Evolutionary conservation across 768 basidiomycete genomes (phyloP), one percentile per base, ranked within the genome.

Genomic region (Collybia sordida): DNA sequence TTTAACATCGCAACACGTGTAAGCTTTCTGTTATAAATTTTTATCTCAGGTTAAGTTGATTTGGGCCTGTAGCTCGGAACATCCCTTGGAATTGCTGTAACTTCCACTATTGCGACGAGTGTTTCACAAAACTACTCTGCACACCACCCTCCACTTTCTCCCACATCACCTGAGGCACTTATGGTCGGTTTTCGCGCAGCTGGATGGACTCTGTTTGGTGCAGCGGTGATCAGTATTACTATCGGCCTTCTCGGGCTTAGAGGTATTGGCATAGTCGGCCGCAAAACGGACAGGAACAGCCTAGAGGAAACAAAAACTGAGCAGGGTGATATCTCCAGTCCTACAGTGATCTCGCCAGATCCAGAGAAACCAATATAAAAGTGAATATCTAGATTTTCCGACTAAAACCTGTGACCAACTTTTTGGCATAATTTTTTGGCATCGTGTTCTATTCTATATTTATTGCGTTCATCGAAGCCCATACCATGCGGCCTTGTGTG

Each of bases 1-100:
- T 45, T 45, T 21, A 45, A 45, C 12, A 28, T 45, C 28, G 43
- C 43, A 21, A 45, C 28, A 19, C 43, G 43, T 41, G 39, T 41
- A 4, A 24, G 39, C n/a, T n/a, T 41, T 12, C 31, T 11, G 31
- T 19, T 11, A 41, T 19, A 19, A 11, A 41, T 19, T 19, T 19
- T 24, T 21, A 37, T 37, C 18, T 17, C 21, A 19, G 19, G 22
- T 18, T 12, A 28, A 14, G 7, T 18, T 45, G 3, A 34, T 11
- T 8, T 18, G 28, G 12, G 12, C 39, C 21, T 34, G 11, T 15
- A 45, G 43, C 27, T 45, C 6, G 43, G 28, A 9, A 45, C 43
- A 12, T 34, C 43, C 14, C 17, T 45, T 24, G 39, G 39, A 15
- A 41, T 45, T 18, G 43, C 43, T 18, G 31, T 44, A 19, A 44